Evolutionary conservation across 1,284 basidiomycete genomes (phyloP).

Genomic region (Irpex rosettiformis): DNA sequence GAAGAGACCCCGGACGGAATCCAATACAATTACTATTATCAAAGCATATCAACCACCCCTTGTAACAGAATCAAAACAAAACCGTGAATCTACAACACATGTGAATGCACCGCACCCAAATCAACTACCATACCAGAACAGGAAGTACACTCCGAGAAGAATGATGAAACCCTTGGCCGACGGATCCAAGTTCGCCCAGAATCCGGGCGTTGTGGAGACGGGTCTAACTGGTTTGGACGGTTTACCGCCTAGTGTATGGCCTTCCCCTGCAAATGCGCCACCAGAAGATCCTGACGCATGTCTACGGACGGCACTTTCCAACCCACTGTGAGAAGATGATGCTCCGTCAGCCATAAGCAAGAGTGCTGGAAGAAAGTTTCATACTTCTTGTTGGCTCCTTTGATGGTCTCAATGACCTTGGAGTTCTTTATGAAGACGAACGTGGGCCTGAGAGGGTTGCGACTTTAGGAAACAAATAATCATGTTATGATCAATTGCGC

Average conservation of each 20-base stretch:
- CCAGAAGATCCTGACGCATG: constrained; percentile 37
- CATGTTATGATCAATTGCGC: neutral
- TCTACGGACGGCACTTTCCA: constrained; percentile 53
- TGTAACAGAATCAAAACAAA: no score
- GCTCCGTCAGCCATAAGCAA: neutral
- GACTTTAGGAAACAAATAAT: neutral
- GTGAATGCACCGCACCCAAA: neutral
- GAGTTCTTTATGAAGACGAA: constrained; percentile 73
- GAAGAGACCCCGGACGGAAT: no score
- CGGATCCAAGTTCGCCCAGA: constrained; percentile 51
- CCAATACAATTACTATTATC: no score
- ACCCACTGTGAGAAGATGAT: constrained; percentile 35
- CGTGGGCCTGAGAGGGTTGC: constrained; percentile 72
- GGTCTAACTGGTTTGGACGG: constrained; percentile 29
- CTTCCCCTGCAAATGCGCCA: constrained; percentile 61
- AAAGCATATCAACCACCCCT: no score
- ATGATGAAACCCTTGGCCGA: constrained; percentile 61
- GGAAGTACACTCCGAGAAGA: constrained; percentile 55
- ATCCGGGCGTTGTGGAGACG: neutral
- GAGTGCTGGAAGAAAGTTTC: constrained; percentile 22
- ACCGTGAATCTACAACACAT: no score
- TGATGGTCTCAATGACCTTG: constrained; percentile 62
- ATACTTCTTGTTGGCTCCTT: constrained; percentile 67
- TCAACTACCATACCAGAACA: constrained; percentile 56
- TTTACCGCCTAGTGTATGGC: constrained; percentile 60